These are phyloP conservation scores for Diplogelasinospora grovesii DNA, from an alignment of 495 filamentous ascomycete species.

Conservation along the genomic window DNA sequence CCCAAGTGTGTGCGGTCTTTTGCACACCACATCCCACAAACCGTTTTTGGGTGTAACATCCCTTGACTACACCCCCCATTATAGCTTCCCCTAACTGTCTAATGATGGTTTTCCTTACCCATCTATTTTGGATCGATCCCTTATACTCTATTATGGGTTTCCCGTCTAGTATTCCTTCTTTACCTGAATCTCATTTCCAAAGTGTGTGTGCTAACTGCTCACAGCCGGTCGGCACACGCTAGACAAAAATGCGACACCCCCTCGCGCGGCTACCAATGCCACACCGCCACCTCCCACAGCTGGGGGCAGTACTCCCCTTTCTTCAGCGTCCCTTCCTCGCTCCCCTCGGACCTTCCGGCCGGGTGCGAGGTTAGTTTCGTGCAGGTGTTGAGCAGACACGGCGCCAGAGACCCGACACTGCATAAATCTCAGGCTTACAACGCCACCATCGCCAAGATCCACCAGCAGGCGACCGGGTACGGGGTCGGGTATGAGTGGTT, in stretches of 20 bases:
- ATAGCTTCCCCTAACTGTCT: too few relatives aligned
- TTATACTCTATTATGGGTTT: too few relatives aligned
- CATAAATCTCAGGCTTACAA: conserved; percentile 54
- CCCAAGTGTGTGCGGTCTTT: too few relatives aligned
- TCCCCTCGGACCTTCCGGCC: conserved; percentile 49
- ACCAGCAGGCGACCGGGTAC: conserved; percentile 49
- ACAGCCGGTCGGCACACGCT: too few relatives aligned
- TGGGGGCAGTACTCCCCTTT: conserved; percentile 89
- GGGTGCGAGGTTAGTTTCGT: conserved; percentile 69
- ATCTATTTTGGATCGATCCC: too few relatives aligned
- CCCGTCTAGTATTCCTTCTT: too few relatives aligned
- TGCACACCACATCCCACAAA: too few relatives aligned
- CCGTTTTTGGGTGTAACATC: too few relatives aligned
- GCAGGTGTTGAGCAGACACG: conserved; percentile 74
- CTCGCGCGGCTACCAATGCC: conserved; percentile 53
- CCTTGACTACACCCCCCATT: too few relatives aligned
- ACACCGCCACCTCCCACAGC: conserved; percentile 49
- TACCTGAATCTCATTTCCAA: too few relatives aligned
- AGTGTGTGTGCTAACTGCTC: neutral
- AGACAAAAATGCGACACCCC: conserved; percentile 48
- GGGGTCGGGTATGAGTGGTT: conserved; percentile 57
- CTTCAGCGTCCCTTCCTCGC: conserved; percentile 61
- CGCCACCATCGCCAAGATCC: conserved; percentile 52
- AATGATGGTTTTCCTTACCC: too few relatives aligned
- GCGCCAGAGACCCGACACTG: conserved; percentile 70